Conservation (phyloP, 768 basidiomycete species). For the Lactifluus piperatus region DNA sequence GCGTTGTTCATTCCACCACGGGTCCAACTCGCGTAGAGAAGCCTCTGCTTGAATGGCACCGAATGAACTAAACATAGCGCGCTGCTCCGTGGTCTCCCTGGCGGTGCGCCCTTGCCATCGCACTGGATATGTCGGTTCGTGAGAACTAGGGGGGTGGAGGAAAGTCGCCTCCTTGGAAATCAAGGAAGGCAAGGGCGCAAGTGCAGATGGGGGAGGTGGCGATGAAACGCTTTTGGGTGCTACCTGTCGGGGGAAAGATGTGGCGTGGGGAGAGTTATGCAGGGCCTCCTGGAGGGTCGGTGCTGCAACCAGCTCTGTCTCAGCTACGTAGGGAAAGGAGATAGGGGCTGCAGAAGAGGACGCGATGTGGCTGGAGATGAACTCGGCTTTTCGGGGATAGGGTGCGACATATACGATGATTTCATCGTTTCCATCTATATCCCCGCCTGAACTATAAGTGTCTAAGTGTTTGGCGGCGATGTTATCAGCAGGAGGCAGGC, state of each 20-base stretch:
- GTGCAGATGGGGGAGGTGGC: neutral
- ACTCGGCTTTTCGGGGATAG: conserved; percentile 39
- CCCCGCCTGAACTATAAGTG: conserved; percentile 7
- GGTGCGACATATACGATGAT: conserved; percentile 73
- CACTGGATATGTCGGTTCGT: conserved; percentile 24
- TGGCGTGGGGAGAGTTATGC: neutral
- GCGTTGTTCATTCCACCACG: conserved; percentile 42
- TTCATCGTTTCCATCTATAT: conserved; percentile 42
- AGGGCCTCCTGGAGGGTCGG: conserved; percentile 38
- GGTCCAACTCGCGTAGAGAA: conserved; percentile 34
- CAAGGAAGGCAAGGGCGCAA: conserved; percentile 17
- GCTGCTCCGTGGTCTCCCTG: conserved; percentile 24
- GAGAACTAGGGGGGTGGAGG: conserved; percentile 26
- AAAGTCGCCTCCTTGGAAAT: conserved; percentile 30
- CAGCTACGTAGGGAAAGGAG: neutral
- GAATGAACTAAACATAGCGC: conserved; percentile 36
- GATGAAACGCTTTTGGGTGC: neutral
- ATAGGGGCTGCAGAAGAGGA: neutral
- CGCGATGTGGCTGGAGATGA: neutral
- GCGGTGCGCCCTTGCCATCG: conserved; percentile 13
- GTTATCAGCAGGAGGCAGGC: neutral
- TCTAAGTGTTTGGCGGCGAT: conserved; percentile 9
- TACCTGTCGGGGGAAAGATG: neutral
- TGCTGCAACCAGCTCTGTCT: conserved; percentile 38
- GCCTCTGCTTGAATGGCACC: conserved; percentile 50